Conservation (phyloP, 352 stramenopile species). For the Globisporangium recalcitrans region DNA sequence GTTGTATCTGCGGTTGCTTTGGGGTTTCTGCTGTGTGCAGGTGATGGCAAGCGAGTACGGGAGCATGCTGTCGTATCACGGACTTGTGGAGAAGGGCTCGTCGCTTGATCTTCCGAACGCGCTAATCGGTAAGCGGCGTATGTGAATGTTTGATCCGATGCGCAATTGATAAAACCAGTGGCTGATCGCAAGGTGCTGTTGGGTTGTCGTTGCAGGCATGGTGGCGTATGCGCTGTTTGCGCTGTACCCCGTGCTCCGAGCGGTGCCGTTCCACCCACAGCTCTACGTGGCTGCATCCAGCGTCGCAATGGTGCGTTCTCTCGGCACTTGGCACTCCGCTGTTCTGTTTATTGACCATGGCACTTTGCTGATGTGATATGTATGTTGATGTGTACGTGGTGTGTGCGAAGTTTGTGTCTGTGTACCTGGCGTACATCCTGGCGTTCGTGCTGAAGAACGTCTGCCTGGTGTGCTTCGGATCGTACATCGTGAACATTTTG, state of each 20-base stretch:
- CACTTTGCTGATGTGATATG: background rate
- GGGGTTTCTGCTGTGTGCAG: conserved; percentile 12
- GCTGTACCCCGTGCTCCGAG: conserved; percentile 36
- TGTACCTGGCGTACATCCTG: conserved; percentile 56
- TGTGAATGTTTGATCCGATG: background rate
- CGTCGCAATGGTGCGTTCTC: conserved; percentile 26
- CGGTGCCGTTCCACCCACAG: conserved; percentile 33
- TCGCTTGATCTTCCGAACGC: conserved; percentile 46
- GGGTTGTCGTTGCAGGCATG: conserved; percentile 19
- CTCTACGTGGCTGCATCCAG: conserved; percentile 41
- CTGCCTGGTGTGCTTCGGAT: conserved; percentile 48
- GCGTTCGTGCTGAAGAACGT: conserved; percentile 49
- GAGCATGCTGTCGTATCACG: conserved; percentile 35
- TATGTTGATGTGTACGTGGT: background rate
- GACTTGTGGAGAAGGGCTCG: conserved; percentile 34
- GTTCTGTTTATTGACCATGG: background rate
- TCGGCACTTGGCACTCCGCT: background rate
- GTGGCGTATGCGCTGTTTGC: conserved; percentile 41
- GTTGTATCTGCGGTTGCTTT: background rate
- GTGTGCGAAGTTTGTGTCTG: conserved; percentile 27
- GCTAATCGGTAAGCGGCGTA: conserved; percentile 26
- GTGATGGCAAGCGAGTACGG: conserved; percentile 57
- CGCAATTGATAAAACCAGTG: background rate
- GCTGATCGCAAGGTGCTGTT: background rate
- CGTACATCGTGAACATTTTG: conserved; percentile 42